phyloP scores from a whole-genome alignment of 2,329 filamentous ascomycete species.

The Myriangium duriaei region DNA sequence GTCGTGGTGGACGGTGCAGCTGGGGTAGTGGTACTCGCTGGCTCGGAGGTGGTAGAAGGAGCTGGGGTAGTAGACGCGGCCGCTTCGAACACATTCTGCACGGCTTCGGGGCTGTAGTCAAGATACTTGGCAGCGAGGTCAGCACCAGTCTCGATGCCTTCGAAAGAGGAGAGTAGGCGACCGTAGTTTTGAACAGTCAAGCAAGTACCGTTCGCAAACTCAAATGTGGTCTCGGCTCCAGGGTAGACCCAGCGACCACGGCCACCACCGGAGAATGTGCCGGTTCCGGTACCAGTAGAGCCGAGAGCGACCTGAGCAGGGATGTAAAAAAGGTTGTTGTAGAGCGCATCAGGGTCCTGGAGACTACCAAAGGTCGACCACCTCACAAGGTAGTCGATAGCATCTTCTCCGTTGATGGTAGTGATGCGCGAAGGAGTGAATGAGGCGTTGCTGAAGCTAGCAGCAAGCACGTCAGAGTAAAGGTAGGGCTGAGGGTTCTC shows the following conservation, averaged over 20 bases:
- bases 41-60: slow-evolving; percentile 11
- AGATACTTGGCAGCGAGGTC: slow-evolving; percentile 29
- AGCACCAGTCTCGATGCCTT: slow-evolving; percentile 29
- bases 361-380: slow-evolving; percentile 35
- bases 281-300: slow-evolving; percentile 27
- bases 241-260: slow-evolving; percentile 32
- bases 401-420: slow-evolving; percentile 46
- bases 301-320: slow-evolving; percentile 33
- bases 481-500: slow-evolving; percentile 46
- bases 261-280: slow-evolving; percentile 34
- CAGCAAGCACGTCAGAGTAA: slow-evolving; percentile 34
- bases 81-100: slow-evolving; percentile 16
- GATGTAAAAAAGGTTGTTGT: slow-evolving; percentile 38
- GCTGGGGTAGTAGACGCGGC: slow-evolving; percentile 9
- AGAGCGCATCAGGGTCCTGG: slow-evolving; percentile 47
- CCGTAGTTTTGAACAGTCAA: slow-evolving; percentile 32
- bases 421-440: slow-evolving; percentile 38
- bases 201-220: slow-evolving; percentile 34
- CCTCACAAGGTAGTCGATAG: slow-evolving; percentile 36
- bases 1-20: slow-evolving; percentile 15
- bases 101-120: slow-evolving; percentile 13
- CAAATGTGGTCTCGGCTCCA: slow-evolving; percentile 30
- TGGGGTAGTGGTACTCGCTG: slow-evolving; percentile 10
- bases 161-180: slow-evolving; percentile 28
- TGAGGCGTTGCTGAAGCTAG: slow-evolving; percentile 28